Conservation (phyloP, 768 basidiomycete genomes). For the Collybia nuda region DNA sequence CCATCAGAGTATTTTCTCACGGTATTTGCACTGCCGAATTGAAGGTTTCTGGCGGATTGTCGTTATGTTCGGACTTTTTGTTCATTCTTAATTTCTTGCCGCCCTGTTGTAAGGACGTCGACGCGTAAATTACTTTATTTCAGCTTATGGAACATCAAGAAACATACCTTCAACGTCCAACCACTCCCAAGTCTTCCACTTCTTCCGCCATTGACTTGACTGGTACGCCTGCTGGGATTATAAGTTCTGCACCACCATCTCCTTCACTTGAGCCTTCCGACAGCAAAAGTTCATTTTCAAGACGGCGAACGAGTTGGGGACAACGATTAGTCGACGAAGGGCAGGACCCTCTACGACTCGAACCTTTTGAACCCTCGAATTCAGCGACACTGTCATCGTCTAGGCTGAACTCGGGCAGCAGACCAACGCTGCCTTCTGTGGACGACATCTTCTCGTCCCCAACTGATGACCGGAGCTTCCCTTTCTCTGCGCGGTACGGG, state of each 20-base stretch:
- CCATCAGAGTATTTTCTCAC: slow-evolving; percentile 13
- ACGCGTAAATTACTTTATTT: slow-evolving; percentile 8
- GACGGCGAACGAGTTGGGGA: slow-evolving; percentile 63
- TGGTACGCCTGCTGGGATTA: slow-evolving; percentile 42
- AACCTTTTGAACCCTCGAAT: slow-evolving; percentile 22
- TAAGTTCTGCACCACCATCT: slow-evolving; percentile 45
- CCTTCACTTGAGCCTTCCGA: slow-evolving; percentile 57
- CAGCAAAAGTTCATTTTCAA: slow-evolving; percentile 37
- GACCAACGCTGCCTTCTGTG: slow-evolving; percentile 19
- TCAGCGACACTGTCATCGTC: slow-evolving; percentile 17
- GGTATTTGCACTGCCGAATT: background rate
- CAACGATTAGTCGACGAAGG: slow-evolving; percentile 38
- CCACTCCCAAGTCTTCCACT: slow-evolving; percentile 39
- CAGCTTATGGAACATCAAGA: slow-evolving; percentile 34
- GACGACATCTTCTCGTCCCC: slow-evolving; percentile 54
- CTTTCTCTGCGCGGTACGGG: slow-evolving; percentile 34
- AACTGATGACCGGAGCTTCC: slow-evolving; percentile 30
- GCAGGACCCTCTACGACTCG: slow-evolving; percentile 47
- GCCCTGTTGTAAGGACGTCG: slow-evolving; percentile 11
- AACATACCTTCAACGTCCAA: slow-evolving; percentile 28
- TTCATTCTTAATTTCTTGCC: background rate
- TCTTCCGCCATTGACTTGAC: slow-evolving; percentile 59
- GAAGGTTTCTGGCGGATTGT: background rate
- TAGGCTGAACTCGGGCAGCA: slow-evolving; percentile 11
- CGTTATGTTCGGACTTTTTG: slow-evolving; percentile 1